Conservation (phyloP, 1,284 basidiomycete species). For the Sutorius eximius region DNA sequence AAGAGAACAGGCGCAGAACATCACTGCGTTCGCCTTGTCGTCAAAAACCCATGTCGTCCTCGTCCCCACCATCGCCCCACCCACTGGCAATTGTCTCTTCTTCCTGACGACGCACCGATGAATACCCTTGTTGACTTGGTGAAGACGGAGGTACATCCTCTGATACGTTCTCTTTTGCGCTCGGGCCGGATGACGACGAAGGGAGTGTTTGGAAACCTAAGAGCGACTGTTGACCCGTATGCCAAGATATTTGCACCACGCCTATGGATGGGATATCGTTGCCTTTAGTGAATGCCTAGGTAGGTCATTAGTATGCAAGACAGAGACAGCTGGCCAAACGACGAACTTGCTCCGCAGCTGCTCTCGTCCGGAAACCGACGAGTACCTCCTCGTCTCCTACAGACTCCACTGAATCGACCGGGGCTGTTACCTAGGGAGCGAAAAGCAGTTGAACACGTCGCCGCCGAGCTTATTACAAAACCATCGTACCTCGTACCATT, state of each 20-base stretch:
- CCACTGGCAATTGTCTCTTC: conserved; percentile 59
- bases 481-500: conserved; percentile 77
- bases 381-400: conserved; percentile 56
- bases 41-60: conserved; percentile 59
- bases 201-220: conserved; percentile 17
- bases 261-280: conserved; percentile 62
- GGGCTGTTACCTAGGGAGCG: conserved; percentile 56
- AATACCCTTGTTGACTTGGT: conserved; percentile 15
- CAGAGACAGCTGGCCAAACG: not conserved
- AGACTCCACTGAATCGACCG: conserved; percentile 61
- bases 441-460: conserved; percentile 10
- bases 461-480: conserved; percentile 3
- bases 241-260: conserved; percentile 65
- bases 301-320: conserved; percentile 9
- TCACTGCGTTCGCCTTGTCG: not conserved
- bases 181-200: conserved; percentile 16
- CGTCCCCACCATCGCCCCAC: conserved; percentile 62
- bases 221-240: conserved; percentile 40
- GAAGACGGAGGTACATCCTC: conserved; percentile 10
- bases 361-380: conserved; percentile 66
- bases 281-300: conserved; percentile 68
- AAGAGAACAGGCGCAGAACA: conserved; percentile 1
- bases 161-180: conserved; percentile 15
- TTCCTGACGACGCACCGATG: conserved; percentile 41
- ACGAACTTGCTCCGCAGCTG: conserved; percentile 72